Percentiles rank a stretch among this genome's conserved stretches.
Conservation (phyloP, 2,329 filamentous ascomycete genomes). For the Xylariaceae sp. region DNA sequence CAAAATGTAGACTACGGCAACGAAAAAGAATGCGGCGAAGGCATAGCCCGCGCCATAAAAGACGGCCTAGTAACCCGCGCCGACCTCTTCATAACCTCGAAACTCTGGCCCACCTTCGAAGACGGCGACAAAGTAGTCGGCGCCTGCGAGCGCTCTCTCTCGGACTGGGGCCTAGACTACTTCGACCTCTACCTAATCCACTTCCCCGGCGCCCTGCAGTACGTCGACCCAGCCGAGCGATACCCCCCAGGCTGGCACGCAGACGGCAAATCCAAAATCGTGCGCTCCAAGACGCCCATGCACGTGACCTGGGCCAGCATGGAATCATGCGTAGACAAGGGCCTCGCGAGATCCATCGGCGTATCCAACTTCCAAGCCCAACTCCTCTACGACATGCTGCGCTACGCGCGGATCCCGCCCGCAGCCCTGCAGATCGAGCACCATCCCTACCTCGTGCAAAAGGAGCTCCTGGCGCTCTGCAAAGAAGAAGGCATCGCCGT, state of each 20-base stretch:
- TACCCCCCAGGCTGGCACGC: slow-evolving; percentile 79
- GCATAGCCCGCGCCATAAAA: slow-evolving; percentile 74
- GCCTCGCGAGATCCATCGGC: slow-evolving; percentile 71
- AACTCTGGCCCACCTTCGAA: slow-evolving; percentile 93
- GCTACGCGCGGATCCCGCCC: slow-evolving; percentile 71
- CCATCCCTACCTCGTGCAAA: slow-evolving; percentile 83
- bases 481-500: slow-evolving; percentile 68
- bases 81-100: slow-evolving; percentile 89
- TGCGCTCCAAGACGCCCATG: slow-evolving; percentile 66
- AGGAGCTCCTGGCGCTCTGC: slow-evolving; percentile 66
- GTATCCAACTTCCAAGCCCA: slow-evolving; percentile 80
- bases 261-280: slow-evolving; percentile 60
- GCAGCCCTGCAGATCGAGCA: slow-evolving; percentile 85
- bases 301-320: slow-evolving; percentile 81
- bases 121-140: slow-evolving; percentile 73
- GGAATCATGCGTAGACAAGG: slow-evolving; percentile 68
- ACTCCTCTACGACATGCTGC: slow-evolving; percentile 74
- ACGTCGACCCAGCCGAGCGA: slow-evolving; percentile 73
- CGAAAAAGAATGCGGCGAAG: slow-evolving; percentile 74
- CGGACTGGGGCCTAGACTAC: slow-evolving; percentile 83
- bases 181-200: slow-evolving; percentile 89
- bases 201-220: slow-evolving; percentile 84
- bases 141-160: slow-evolving; percentile 72
- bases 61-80: slow-evolving; percentile 79
- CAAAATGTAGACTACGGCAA: slow-evolving; percentile 70